These are phyloP conservation scores for Nakazawaea ambrosiae DNA, from an alignment of 805 yeast genomes.

Conservation along the genomic window DNA sequence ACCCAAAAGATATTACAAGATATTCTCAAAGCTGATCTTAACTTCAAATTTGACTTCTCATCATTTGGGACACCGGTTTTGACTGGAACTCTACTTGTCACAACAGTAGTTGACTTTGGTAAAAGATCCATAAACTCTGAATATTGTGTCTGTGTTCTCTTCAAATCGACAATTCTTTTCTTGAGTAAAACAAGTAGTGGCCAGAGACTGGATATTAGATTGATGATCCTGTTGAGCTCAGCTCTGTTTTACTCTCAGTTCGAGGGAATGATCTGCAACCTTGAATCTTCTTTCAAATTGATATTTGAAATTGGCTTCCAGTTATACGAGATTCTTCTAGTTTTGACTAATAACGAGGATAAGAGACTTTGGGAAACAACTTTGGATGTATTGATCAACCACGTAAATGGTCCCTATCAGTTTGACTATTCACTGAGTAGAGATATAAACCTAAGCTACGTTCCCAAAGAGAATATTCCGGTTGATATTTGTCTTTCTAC, in stretches of 20 bases:
- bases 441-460: slow-evolving; percentile 7
- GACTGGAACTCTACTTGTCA: not conserved
- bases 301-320: slow-evolving; percentile 35
- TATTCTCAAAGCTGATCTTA: too few relatives aligned
- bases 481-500: slow-evolving; percentile 18
- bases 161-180: not conserved
- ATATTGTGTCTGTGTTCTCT: not conserved
- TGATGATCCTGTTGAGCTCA: not conserved
- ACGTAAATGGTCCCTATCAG: slow-evolving; percentile 25
- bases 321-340: slow-evolving; percentile 37
- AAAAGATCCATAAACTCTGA: not conserved
- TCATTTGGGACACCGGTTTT: not conserved
- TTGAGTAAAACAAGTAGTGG: too few relatives aligned
- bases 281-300: slow-evolving; percentile 32
- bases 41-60: not conserved
- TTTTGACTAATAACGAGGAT: slow-evolving; percentile 28
- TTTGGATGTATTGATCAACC: slow-evolving; percentile 20
- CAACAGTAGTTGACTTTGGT: not conserved
- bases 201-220: not conserved
- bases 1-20: too few relatives aligned
- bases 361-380: slow-evolving; percentile 33
- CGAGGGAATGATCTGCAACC: slow-evolving; percentile 22
- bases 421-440: slow-evolving; percentile 14
- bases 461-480: slow-evolving; percentile 15
- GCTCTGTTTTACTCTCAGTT: slow-evolving; percentile 2